phyloP scores from a whole-genome alignment of 805 yeast species.

The Wickerhamomyces tratensis region DNA sequence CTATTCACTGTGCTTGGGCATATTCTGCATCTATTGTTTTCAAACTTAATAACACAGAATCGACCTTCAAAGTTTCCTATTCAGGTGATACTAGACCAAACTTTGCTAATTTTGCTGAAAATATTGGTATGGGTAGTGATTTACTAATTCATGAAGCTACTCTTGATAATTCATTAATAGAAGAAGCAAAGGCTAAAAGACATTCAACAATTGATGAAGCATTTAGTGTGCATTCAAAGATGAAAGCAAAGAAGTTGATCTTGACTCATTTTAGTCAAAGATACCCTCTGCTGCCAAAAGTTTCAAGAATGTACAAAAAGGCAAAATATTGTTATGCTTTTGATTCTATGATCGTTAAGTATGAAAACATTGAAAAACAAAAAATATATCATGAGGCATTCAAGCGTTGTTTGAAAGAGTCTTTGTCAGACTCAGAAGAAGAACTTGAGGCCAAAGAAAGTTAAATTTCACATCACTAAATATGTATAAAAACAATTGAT shows the following conservation, averaged over 20 bases:
- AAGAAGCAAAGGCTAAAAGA: constrained; percentile 72
- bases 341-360: constrained; percentile 51
- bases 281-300: constrained; percentile 50
- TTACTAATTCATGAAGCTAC: constrained; percentile 91
- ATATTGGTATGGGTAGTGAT: constrained; percentile 58
- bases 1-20: constrained; percentile 78
- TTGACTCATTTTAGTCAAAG: constrained; percentile 92
- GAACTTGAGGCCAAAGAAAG: too few relatives aligned
- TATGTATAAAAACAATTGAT: too few relatives aligned
- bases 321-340: constrained; percentile 44
- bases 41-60: constrained; percentile 17
- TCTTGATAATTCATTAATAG: constrained; percentile 64
- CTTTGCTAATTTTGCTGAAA: constrained; percentile 39
- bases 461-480: too few relatives aligned
- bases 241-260: constrained; percentile 64
- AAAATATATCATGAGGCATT: constrained; percentile 17
- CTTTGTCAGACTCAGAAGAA: constrained; percentile 14
- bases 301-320: constrained; percentile 17
- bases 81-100: constrained; percentile 96
- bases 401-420: constrained; percentile 20
- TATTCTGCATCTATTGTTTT: constrained; percentile 56
- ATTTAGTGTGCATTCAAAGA: constrained; percentile 50
- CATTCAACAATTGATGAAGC: constrained; percentile 93
- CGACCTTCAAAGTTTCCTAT: constrained; percentile 62
- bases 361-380: constrained; percentile 33